phyloP scores from a whole-genome alignment of 148 eudicot genomes.

The Nepenthes gracilis region DNA sequence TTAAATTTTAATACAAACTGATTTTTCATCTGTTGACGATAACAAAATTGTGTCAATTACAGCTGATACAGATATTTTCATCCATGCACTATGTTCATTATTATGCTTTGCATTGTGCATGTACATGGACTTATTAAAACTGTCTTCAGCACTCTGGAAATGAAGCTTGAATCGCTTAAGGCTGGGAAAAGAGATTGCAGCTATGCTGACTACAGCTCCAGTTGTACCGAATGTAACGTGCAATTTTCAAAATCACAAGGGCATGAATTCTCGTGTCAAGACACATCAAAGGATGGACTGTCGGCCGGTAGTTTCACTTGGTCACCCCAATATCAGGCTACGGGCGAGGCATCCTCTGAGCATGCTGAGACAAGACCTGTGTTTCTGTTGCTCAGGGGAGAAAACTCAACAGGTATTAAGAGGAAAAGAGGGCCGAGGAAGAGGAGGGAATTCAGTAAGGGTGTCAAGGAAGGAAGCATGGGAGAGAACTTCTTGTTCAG shows the following conservation, averaged over 20 bases:
- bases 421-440: constrained; percentile 54
- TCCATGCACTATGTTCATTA: no score
- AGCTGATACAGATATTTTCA: no score
- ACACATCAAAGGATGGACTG: constrained; percentile 41
- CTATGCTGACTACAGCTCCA: constrained; percentile 22
- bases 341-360: no score
- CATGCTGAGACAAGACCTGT: no score
- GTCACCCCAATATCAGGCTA: constrained; percentile 19
- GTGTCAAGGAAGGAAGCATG: constrained; percentile 35
- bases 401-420: constrained; percentile 12
- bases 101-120: no score
- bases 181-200: constrained; percentile 21
- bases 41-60: no score
- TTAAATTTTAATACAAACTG: no score
- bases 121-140: not conserved
- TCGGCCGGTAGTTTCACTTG: constrained; percentile 71
- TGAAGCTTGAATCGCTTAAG: constrained; percentile 54
- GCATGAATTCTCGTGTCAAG: constrained; percentile 33
- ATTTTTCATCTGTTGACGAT: no score
- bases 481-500: constrained; percentile 47
- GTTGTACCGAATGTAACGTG: constrained; percentile 15
- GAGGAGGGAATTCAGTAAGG: constrained; percentile 39
- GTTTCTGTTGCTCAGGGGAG: no score
- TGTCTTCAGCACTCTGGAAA: constrained; percentile 42
- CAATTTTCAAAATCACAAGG: no score